phyloP scores from a whole-genome alignment of 257 asterid genomes.

The Solanum etuberosum region DNA sequence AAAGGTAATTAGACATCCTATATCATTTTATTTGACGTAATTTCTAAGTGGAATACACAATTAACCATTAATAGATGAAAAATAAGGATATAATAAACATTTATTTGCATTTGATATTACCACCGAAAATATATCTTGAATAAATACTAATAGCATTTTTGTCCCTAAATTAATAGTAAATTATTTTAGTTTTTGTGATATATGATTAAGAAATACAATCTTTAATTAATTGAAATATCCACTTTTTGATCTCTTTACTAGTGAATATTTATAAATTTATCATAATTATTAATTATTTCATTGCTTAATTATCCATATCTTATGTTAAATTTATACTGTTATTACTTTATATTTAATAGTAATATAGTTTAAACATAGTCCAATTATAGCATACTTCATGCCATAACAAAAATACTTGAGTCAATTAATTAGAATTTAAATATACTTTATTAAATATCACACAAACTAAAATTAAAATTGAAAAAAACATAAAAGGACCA shows the following conservation, averaged over 20 bases:
- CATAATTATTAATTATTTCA: background rate
- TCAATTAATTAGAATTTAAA: background rate
- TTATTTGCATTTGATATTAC: background rate
- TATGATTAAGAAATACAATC: background rate
- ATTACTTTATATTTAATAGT: background rate
- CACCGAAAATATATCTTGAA: background rate
- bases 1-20: too few species aligned
- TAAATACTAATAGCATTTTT: too few species aligned
- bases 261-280: background rate
- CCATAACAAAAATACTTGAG: background rate
- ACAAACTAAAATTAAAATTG: background rate
- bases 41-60: too few species aligned
- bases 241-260: background rate
- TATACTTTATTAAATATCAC: background rate
- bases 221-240: background rate
- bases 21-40: background rate
- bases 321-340: too few species aligned
- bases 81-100: background rate
- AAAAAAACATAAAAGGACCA: background rate
- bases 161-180: background rate
- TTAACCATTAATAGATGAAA: background rate
- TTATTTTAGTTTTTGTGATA: background rate
- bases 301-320: too few species aligned
- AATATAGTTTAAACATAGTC: background rate
- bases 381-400: background rate